Conservation (phyloP, 2,329 filamentous ascomycete genomes). For the Ophiocordyceps camponoti-leonardi region DNA sequence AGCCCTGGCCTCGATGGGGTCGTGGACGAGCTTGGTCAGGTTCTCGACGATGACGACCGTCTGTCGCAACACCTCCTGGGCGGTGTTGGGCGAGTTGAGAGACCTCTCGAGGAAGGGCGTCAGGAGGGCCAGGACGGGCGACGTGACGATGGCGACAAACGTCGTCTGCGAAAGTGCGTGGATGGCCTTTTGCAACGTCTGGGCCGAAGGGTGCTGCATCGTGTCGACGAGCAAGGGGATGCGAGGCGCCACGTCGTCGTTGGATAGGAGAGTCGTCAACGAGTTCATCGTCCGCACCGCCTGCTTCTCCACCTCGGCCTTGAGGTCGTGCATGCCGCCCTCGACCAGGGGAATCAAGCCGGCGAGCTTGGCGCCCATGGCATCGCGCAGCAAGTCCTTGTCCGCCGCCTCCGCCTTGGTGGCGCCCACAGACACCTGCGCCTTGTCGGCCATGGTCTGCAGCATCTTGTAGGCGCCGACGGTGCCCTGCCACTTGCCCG, state of each 20-base stretch:
- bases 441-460: constrained; percentile 89
- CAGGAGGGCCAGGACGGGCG: constrained; percentile 81
- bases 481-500: constrained; percentile 94
- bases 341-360: constrained; percentile 83
- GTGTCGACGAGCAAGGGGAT: constrained; percentile 86
- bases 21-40: constrained; percentile 93
- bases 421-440: constrained; percentile 62
- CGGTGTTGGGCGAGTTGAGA: constrained; percentile 76
- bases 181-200: constrained; percentile 87
- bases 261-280: constrained; percentile 75
- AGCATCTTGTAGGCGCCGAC: constrained; percentile 73
- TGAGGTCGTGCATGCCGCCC: constrained; percentile 89
- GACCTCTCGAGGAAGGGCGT: constrained; percentile 90
- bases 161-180: constrained; percentile 94
- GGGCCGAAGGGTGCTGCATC: constrained; percentile 82
- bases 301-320: constrained; percentile 75
- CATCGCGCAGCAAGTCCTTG: constrained; percentile 78
- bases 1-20: constrained; percentile 79
- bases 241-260: constrained; percentile 87
- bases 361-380: constrained; percentile 79
- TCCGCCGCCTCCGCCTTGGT: constrained; percentile 70
- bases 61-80: constrained; percentile 87
- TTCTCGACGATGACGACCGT: constrained; percentile 96
- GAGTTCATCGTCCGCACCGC: constrained; percentile 85
- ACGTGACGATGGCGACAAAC: constrained; percentile 94